Percentiles rank a stretch among this genome's conserved stretches.
Evolutionary conservation across 768 basidiomycete genomes (phyloP).

Genomic region (Nidularia pulvinata): DNA sequence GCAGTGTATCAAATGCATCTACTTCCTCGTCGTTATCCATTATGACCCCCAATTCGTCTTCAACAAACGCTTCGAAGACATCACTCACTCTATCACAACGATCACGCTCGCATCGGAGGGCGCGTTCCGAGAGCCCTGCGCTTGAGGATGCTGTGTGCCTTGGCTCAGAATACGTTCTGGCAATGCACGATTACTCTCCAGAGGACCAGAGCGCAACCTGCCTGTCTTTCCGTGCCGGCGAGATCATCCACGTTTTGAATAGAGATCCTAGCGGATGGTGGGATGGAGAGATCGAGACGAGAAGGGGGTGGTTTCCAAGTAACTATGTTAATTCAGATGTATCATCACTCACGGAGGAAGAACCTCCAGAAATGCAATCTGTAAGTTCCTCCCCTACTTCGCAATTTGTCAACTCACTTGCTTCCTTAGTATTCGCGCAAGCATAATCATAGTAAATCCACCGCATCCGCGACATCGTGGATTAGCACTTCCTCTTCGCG

Average conservation of each 20-base stretch:
- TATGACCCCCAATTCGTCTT: slow-evolving; percentile 40
- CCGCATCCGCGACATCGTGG: no score
- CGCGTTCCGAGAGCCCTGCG: slow-evolving; percentile 36
- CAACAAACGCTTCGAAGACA: slow-evolving; percentile 53
- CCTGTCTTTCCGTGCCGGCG: slow-evolving; percentile 86
- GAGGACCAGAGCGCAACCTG: slow-evolving; percentile 75
- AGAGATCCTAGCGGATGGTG: slow-evolving; percentile 94
- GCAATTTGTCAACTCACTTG: no score
- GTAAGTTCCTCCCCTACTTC: slow-evolving; percentile 21
- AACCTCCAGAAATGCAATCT: slow-evolving; percentile 42
- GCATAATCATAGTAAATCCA: no score
- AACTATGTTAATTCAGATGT: slow-evolving; percentile 86
- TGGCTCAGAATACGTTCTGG: slow-evolving; percentile 75
- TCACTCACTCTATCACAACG: slow-evolving; percentile 41
- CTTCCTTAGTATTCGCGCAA: no score
- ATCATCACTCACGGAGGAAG: slow-evolving; percentile 56
- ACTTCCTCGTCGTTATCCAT: slow-evolving; percentile 45
- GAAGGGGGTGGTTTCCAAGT: slow-evolving; percentile 97
- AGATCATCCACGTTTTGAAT: slow-evolving; percentile 90
- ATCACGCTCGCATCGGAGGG: slow-evolving; percentile 15
- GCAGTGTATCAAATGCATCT: slow-evolving; percentile 57
- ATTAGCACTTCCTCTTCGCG: no score
- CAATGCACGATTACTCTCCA: slow-evolving; percentile 90
- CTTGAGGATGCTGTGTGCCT: slow-evolving; percentile 52
- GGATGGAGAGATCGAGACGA: slow-evolving; percentile 92